Base-by-base conservation (phyloP, 495 filamentous ascomycete genomes). In the Neurospora sp. region DNA sequence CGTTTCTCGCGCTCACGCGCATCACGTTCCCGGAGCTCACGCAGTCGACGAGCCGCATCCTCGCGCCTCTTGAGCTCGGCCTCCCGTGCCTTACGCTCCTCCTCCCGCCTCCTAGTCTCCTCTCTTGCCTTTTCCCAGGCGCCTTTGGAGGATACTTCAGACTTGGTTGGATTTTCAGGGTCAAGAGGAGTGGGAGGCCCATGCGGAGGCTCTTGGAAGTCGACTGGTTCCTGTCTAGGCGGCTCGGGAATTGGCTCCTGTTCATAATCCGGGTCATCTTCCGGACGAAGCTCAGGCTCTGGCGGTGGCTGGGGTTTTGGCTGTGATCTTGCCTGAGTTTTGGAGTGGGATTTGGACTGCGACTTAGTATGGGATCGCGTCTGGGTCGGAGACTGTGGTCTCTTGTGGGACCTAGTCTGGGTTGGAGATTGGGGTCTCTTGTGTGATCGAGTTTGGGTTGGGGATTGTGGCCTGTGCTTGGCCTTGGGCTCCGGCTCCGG, bases 91-190 rank as follows among this genome's bases (percentile, higher is more conserved):
- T 90, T 90, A 14, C 86, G 83, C 75, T 89, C 89, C 71, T 91
- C 89, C 72, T 89, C 89, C 68, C 85, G 84, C 68, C 84, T 84
- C 41, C 86, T 81, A 65, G 87, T 89, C 74, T 94, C 92, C 78
- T 94, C 91, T 70, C 88, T 83, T 3, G 89, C 92, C 73, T 86
- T 91, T 75, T 93, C 90, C 90, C 90, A 92, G 9, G 86, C 85
- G 9, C 84, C 86, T 72, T 84, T 87, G 31, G 77, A 81, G 68
- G 79, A 35, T 0, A 65, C 76, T 10, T 79, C 74, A 27, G 73
- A 35, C 69, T 74, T 79, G 22, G 74, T 73, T 6, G 72, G 69
- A 8, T 68, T 76, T 27, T 8, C 12, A 17, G 53, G 73, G 76
- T 69, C 69, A 73, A 70, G 78, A 74, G 84, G 80, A 39, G 80